Base-by-base conservation (phyloP, 768 basidiomycete genomes). In the Boletellus emodensis region DNA sequence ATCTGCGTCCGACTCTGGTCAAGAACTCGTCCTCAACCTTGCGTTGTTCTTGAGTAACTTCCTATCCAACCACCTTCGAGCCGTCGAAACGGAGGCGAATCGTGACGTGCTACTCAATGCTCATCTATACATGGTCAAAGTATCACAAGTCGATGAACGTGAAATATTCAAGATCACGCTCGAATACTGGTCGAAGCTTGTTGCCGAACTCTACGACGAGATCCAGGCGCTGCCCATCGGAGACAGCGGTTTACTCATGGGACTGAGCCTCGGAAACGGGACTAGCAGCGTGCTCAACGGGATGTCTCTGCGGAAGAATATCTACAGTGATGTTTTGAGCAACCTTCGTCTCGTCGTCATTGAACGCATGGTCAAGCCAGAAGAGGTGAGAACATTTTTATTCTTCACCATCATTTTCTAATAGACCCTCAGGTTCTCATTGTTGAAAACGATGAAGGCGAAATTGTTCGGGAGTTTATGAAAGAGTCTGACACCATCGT, bases 111-210 rank as follows among this genome's bases (percentile, higher is more conserved):
- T 99, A 24, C 81, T 97, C 46, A 99, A 98, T 64, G 94, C 95
- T 0, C 95, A 99, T 69, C 74, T 95, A 26, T 99, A 98, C 72
- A 92, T 99, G 82, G 91, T 98, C 65, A 98, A 97, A 71, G 85
- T 99, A 34, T 94, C 92, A 0, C 93, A 94, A 59, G 96, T 99
- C 33, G 95, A 99, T 61, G 96, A 99, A 65, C 85, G 95, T 45
- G 96, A 99, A 69, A 89, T 99, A 56, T 98, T 98, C 84, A 99
- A 99, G 73, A 96, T 99, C 62, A 96, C 95, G 59, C 72, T 98
- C 62, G 96, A 98, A 65, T 99, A 98, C 72, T 99, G 96, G 92
- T 69, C 84, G 48, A 94, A 94, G 69, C 84, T 99, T 24, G 95
- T 99, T 13, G 83, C 92, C 2, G 95, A 96, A 64, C 79, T 99